Conservation (phyloP, 768 basidiomycete species). For the Asterophora lycoperdoides region DNA sequence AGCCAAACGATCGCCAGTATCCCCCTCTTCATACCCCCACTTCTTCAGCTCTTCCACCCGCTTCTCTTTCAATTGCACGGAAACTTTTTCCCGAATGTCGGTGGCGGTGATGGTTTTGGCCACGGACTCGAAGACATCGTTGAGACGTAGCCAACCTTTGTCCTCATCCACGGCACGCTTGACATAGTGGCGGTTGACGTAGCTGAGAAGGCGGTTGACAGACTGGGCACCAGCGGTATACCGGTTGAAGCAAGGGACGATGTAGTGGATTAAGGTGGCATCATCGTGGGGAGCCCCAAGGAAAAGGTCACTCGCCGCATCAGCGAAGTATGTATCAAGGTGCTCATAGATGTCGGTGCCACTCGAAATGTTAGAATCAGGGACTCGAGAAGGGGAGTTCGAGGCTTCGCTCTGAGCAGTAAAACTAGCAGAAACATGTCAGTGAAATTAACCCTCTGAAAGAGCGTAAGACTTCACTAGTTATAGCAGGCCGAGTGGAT, state of each 20-base stretch:
- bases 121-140: slow-evolving; percentile 59
- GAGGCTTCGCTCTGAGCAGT: slow-evolving; percentile 52
- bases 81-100: slow-evolving; percentile 58
- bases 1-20: slow-evolving; percentile 41
- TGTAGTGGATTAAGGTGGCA: slow-evolving; percentile 60
- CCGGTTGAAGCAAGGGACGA: slow-evolving; percentile 67
- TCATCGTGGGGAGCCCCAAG: slow-evolving; percentile 67
- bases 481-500: slow-evolving; percentile 83
- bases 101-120: slow-evolving; percentile 46
- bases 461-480: slow-evolving; percentile 46
- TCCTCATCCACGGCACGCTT: slow-evolving; percentile 76
- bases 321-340: slow-evolving; percentile 67
- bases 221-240: slow-evolving; percentile 64
- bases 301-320: slow-evolving; percentile 55
- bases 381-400: slow-evolving; percentile 26
- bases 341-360: slow-evolving; percentile 71
- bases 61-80: slow-evolving; percentile 55
- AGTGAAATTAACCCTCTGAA: slow-evolving; percentile 12
- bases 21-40: slow-evolving; percentile 64
- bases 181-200: slow-evolving; percentile 75
- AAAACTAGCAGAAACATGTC: slow-evolving; percentile 33
- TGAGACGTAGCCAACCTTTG: slow-evolving; percentile 68
- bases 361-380: slow-evolving; percentile 31
- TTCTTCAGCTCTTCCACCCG: slow-evolving; percentile 58
- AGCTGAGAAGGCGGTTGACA: slow-evolving; percentile 70